Percentiles rank a stretch among this genome's conserved stretches.
Evolutionary conservation across 306 rosid genomes (phyloP).

Genomic region (Spatholobus suberectus): DNA sequence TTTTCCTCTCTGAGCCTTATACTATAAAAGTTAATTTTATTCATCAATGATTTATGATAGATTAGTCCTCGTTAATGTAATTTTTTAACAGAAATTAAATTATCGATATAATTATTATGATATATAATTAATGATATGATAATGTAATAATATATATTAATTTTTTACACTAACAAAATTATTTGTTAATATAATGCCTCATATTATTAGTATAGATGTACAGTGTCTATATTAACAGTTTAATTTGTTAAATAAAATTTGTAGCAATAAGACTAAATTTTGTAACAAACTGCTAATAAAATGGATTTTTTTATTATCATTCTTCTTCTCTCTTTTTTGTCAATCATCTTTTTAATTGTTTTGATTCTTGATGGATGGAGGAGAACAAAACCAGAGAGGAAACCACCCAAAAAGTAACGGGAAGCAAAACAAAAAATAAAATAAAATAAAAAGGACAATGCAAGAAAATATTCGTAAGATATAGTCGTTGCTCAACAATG

Average conservation of each 20-base stretch:
- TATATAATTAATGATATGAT: not conserved
- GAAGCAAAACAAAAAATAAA: not conserved
- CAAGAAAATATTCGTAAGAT: conserved; percentile 36
- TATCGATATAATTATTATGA: no score
- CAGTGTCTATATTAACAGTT: not conserved
- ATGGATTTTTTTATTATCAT: not conserved
- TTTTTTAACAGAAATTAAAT: no score
- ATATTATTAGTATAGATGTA: no score
- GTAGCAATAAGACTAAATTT: not conserved
- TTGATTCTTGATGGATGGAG: conserved; percentile 45
- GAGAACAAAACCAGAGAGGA: conserved; percentile 39
- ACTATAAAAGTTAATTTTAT: no score
- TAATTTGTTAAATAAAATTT: no score
- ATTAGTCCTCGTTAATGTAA: no score
- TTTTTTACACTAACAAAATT: not conserved
- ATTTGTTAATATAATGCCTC: not conserved
- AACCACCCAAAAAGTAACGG: conserved; percentile 37
- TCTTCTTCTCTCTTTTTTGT: no score
- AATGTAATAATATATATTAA: no score
- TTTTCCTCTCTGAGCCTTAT: no score
- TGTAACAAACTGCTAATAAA: no score
- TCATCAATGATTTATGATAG: no score
- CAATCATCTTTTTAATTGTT: conserved; percentile 16
- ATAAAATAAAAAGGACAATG: not conserved
- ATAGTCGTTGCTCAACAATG: conserved; percentile 12